Conservation (phyloP, 2,329 filamentous ascomycete genomes). For the Pyricularia sp. region DNA sequence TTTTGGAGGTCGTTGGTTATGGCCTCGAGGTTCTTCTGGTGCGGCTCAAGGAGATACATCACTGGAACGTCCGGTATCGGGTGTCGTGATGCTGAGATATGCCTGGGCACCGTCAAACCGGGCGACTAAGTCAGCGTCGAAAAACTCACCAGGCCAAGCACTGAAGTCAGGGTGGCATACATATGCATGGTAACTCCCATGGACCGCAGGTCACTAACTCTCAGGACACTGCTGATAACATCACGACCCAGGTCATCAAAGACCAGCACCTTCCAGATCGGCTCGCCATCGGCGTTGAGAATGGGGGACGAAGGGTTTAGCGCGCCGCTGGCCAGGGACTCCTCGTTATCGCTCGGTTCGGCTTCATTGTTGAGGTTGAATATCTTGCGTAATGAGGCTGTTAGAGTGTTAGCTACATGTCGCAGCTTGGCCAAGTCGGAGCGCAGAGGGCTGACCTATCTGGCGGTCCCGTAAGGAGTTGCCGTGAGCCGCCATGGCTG, state of each 20-base stretch:
- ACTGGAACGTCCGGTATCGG: conserved; percentile 94
- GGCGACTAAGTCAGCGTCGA: not conserved
- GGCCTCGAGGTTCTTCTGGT: conserved; percentile 63
- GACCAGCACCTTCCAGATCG: conserved; percentile 95
- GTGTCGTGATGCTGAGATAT: conserved; percentile 72
- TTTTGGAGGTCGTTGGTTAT: conserved; percentile 82
- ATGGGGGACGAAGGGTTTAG: conserved; percentile 67
- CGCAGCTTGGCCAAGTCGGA: not conserved
- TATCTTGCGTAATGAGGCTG: conserved; percentile 89
- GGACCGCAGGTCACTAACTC: conserved; percentile 83
- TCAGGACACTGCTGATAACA: conserved; percentile 91
- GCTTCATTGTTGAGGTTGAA: conserved; percentile 73
- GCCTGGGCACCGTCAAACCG: conserved; percentile 35
- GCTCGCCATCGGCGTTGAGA: conserved; percentile 77
- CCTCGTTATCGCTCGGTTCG: conserved; percentile 50
- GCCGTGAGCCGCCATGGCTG: conserved; percentile 33
- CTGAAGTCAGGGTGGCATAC: conserved; percentile 34
- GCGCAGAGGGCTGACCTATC: conserved; percentile 27
- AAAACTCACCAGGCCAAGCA: not conserved
- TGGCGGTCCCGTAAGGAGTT: conserved; percentile 41
- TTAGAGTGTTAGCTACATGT: conserved; percentile 4
- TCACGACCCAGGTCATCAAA: conserved; percentile 87
- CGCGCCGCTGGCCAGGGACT: conserved; percentile 53
- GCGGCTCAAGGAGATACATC: conserved; percentile 93
- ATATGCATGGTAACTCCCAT: conserved; percentile 97